Evolutionary conservation across 257 asterid genomes (phyloP), one percentile per base, ranked within the genome.

Genomic region (Lycium barbarum): DNA sequence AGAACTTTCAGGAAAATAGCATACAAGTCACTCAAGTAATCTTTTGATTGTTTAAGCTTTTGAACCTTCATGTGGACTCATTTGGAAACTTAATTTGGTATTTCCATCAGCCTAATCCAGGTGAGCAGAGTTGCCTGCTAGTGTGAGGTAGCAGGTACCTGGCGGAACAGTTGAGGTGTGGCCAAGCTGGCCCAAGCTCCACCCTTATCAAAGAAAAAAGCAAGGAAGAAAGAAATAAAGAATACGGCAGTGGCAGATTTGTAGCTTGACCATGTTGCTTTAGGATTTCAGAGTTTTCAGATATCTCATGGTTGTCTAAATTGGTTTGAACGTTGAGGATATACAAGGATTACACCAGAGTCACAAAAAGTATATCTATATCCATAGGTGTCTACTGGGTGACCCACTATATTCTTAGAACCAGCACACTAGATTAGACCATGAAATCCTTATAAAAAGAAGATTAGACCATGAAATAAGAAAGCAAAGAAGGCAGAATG

Each of bases 381-480:
- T n/a, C n/a, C 33, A 26, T 26, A 26, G 35, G 67, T 61, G 2
- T n/a, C 35, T 7, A 61, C n/a, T 8, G 67, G 35, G 67, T 7
- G 67, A 18, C 0, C 35, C 11, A 7, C 67, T 61, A n/a, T 35
- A 20, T 9, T 62, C 68, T 62, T 62, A 3, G 12, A 62, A 62
- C 9, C 7, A 2, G 81, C 13, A 8, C 4, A 5, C 81, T 74
- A 74, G 38, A 74, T 49, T 74, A 13, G 7, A 22, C 14, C 62
- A 74, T 74, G 81, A 22, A 74, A 74, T 49, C 51, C 8, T 9
- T 45, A 45, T 45, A 45, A 45, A 45, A 5, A 45, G 3, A 45
- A 74, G 38, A 74, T 49, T 74, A 13, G 7, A 22, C 14, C 62
- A 74, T 74, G 81, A 22, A 74, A 74, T 49, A 74, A 74, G 6